Evolutionary conservation across 352 stramenopile genomes (phyloP).

Genomic region (Phytophthora palmivora): DNA sequence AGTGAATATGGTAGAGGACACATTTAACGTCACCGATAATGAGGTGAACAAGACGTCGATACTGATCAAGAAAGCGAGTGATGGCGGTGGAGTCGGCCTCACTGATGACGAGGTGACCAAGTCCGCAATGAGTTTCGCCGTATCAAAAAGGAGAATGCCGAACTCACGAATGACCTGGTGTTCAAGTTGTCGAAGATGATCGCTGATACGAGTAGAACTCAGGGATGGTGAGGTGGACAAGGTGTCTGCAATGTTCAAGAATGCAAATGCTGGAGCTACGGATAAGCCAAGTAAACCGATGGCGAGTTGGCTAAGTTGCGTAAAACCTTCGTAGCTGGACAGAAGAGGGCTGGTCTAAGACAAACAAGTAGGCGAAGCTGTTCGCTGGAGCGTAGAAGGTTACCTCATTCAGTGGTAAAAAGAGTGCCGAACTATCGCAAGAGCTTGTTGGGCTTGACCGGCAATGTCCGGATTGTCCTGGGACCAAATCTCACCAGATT

Average conservation of each 20-base stretch:
- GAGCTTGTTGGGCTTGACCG: no score
- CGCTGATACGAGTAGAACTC: neutral
- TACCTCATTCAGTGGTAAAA: no score
- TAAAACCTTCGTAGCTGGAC: no score
- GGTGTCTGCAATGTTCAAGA: slow-evolving; percentile 4
- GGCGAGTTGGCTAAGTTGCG: neutral
- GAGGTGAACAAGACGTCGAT: neutral
- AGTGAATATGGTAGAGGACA: neutral
- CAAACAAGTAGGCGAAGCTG: no score
- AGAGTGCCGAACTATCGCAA: no score
- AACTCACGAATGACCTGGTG: neutral
- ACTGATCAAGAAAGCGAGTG: slow-evolving; percentile 1
- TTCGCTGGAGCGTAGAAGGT: no score
- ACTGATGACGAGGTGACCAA: neutral
- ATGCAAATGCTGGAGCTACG: neutral
- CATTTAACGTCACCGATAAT: neutral
- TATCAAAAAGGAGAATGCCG: neutral
- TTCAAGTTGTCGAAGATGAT: no score
- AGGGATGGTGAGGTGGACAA: neutral
- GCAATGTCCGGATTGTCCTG: no score
- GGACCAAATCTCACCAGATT: no score
- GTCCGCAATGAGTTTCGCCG: neutral
- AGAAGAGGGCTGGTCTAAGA: no score
- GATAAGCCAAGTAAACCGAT: neutral
- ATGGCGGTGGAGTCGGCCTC: neutral